Conservation (phyloP, 306 rosid species). For the Prinsepia uniflora region DNA sequence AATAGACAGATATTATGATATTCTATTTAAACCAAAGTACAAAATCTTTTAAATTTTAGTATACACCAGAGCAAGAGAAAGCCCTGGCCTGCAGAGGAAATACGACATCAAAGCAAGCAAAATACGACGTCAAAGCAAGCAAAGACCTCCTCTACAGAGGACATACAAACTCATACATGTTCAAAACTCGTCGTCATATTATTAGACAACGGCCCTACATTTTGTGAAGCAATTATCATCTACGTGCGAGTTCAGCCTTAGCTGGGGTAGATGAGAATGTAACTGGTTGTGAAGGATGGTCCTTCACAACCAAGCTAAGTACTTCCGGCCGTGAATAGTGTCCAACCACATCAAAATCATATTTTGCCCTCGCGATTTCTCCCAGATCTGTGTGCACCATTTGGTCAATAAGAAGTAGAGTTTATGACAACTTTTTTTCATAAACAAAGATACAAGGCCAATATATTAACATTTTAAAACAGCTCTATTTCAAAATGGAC, state of each 20-base stretch:
- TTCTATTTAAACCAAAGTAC: not conserved
- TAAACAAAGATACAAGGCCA: too few relatives aligned
- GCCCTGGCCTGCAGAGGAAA: too few relatives aligned
- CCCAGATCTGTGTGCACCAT: slow-evolving; percentile 64
- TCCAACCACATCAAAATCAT: slow-evolving; percentile 89
- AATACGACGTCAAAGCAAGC: not conserved
- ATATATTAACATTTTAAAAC: too few relatives aligned
- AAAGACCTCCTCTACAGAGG: not conserved
- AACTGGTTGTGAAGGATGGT: slow-evolving; percentile 67
- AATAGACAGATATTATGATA: too few relatives aligned
- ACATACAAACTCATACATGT: slow-evolving; percentile 3
- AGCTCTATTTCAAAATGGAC: too few relatives aligned
- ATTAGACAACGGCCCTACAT: slow-evolving; percentile 23
- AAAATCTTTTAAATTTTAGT: not conserved
- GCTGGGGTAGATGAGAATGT: slow-evolving; percentile 58
- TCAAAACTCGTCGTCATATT: not conserved
- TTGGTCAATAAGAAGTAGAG: not conserved
- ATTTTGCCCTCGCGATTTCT: slow-evolving; percentile 74
- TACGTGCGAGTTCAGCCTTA: slow-evolving; percentile 39
- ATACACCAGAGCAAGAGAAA: too few relatives aligned
- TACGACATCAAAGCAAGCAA: too few relatives aligned
- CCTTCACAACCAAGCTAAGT: slow-evolving; percentile 71
- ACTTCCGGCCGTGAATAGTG: slow-evolving; percentile 90
- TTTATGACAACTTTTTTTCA: too few relatives aligned
- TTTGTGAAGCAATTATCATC: slow-evolving; percentile 24